phyloP scores from a whole-genome alignment of 306 rosid species.

The Pyrus pyrifolia region DNA sequence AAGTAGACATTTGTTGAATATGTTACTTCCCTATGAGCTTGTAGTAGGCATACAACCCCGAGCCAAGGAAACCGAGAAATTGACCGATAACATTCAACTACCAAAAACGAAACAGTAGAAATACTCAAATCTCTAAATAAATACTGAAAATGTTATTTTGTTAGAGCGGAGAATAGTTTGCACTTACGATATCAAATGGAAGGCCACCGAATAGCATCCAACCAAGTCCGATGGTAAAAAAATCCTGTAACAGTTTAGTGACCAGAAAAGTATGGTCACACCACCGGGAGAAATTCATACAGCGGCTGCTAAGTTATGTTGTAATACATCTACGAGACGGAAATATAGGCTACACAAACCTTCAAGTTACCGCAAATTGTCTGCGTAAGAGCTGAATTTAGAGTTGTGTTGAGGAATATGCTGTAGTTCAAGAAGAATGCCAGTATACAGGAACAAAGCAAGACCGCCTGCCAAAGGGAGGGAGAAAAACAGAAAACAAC shows the following conservation, averaged over 20 bases:
- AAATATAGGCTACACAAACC: constrained; percentile 43
- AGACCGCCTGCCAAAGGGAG: constrained; percentile 48
- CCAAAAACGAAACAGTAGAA: constrained; percentile 16
- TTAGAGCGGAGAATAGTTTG: neutral
- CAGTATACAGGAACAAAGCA: constrained; percentile 70
- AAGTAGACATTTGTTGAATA: constrained; percentile 16
- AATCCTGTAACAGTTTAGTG: constrained; percentile 38
- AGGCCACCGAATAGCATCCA: constrained; percentile 93
- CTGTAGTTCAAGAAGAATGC: constrained; percentile 95
- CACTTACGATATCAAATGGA: constrained; percentile 59
- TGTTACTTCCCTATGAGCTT: constrained; percentile 68
- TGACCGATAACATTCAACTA: constrained; percentile 84
- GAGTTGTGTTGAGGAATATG: constrained; percentile 87
- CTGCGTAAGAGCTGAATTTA: constrained; percentile 86
- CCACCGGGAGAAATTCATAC: neutral
- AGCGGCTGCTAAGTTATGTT: neutral
- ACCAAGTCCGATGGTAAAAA: constrained; percentile 85
- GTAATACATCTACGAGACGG: neutral
- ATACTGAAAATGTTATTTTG: neutral
- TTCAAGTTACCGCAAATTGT: constrained; percentile 93
- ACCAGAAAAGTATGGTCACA: neutral
- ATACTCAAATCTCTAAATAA: neutral
- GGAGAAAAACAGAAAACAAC: neutral
- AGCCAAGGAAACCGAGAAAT: constrained; percentile 72
- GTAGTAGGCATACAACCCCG: constrained; percentile 78